These are phyloP conservation scores for Colletotrichum sp. DNA, from an alignment of 2,329 filamentous ascomycete genomes.

Conservation along the genomic window DNA sequence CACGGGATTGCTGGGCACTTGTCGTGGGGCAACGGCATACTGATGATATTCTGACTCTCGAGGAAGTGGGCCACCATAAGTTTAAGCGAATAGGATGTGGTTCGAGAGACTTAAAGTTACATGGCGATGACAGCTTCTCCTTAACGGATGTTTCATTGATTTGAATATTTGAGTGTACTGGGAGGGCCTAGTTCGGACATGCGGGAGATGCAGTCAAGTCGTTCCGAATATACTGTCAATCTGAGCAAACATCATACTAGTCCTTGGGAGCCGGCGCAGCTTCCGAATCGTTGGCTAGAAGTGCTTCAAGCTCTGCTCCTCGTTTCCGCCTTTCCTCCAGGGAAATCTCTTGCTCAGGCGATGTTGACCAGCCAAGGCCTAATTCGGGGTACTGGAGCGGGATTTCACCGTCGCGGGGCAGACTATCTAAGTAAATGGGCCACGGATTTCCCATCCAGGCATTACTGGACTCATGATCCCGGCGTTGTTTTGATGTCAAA, in stretches of 20 bases:
- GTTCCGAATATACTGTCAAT: not conserved
- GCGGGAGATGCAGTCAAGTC: no score
- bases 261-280: slow-evolving; percentile 33
- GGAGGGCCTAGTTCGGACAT: not conserved
- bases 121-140: not conserved
- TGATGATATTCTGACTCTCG: no score
- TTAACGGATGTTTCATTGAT: no score
- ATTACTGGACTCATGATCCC: slow-evolving; percentile 35
- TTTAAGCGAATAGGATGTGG: not conserved
- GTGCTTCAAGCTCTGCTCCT: slow-evolving; percentile 32
- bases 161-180: not conserved
- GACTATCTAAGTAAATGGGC: slow-evolving; percentile 34
- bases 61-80: no score
- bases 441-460: slow-evolving; percentile 37
- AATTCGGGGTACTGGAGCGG: slow-evolving; percentile 37
- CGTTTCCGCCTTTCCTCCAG: slow-evolving; percentile 32
- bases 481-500: slow-evolving; percentile 32
- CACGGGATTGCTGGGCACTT: not conserved
- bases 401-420: slow-evolving; percentile 29
- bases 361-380: slow-evolving; percentile 32
- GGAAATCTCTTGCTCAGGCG: slow-evolving; percentile 30
- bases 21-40: no score
- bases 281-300: slow-evolving; percentile 32
- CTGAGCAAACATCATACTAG: not conserved
- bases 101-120: not conserved